These are phyloP conservation scores for Hydrangea macrophylla DNA, from an alignment of 148 eudicot species.

Conservation along the genomic window DNA sequence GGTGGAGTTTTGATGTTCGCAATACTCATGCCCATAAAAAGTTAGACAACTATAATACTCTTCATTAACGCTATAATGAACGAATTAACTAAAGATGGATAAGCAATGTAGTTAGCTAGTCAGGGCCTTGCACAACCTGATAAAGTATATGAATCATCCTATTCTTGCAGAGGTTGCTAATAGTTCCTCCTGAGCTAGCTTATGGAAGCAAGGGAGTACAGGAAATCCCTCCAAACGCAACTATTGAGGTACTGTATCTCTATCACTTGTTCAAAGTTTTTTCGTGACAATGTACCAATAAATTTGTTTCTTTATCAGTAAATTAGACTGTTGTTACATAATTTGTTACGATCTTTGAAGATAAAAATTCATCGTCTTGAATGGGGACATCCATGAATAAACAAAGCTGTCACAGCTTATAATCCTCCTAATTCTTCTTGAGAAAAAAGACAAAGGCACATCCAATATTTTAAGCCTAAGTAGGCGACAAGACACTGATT, in stretches of 20 bases:
- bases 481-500: no score
- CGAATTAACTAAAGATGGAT: not conserved
- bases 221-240: conserved; percentile 97
- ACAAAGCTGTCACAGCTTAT: not conserved
- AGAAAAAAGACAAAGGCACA: no score
- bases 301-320: not conserved
- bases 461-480: no score
- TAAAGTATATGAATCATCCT: not conserved
- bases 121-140: not conserved
- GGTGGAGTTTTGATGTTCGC: not conserved
- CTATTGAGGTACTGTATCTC: conserved; percentile 67
- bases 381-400: not conserved
- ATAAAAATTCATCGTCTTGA: not conserved
- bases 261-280: not conserved
- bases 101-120: not conserved
- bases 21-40: no score
- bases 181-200: conserved; percentile 91
- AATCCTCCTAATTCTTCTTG: no score
- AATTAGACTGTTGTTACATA: not conserved
- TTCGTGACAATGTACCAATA: not conserved
- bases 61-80: not conserved
- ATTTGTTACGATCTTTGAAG: not conserved
- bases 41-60: no score
- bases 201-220: conserved; percentile 97
- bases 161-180: conserved; percentile 62